Evolutionary conservation across 345 rosid genomes (phyloP).

Genomic region (Draba incana): DNA sequence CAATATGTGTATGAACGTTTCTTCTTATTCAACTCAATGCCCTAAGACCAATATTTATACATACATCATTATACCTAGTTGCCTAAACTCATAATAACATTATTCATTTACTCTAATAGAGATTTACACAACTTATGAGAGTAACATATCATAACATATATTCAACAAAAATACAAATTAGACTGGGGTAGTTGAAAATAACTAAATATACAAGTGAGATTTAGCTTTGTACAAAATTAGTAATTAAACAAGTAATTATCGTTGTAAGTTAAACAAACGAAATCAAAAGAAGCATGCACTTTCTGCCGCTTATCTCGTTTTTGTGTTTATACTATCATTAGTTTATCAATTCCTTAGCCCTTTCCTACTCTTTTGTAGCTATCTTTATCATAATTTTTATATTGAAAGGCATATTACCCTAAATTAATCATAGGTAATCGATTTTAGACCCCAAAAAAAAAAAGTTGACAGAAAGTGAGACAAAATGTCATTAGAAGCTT

Average conservation of each 20-base stretch:
- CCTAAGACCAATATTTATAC: no score
- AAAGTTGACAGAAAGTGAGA: slow-evolving; percentile 35
- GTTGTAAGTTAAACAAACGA: slow-evolving; percentile 11
- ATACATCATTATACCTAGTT: no score
- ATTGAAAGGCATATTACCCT: slow-evolving; percentile 29
- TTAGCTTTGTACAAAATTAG: slow-evolving; percentile 13
- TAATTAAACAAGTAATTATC: neutral
- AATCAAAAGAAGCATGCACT: slow-evolving; percentile 20
- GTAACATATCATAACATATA: no score
- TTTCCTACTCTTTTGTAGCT: slow-evolving; percentile 22
- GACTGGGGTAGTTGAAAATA: neutral
- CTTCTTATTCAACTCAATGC: no score
- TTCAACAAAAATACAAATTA: neutral
- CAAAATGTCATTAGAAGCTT: slow-evolving; percentile 33
- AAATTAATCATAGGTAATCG: slow-evolving; percentile 24
- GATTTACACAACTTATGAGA: no score
- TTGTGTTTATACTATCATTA: slow-evolving; percentile 34
- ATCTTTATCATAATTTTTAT: slow-evolving; percentile 10
- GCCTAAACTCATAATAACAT: no score
- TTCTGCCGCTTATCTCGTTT: slow-evolving; percentile 36
- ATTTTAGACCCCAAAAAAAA: slow-evolving; percentile 13
- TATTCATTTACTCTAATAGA: no score
- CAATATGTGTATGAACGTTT: no score
- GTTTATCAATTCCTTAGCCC: slow-evolving; percentile 25
- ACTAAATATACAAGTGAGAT: neutral